Conservation (phyloP, 2,329 filamentous ascomycete species). For the Trichoderma sp. region DNA sequence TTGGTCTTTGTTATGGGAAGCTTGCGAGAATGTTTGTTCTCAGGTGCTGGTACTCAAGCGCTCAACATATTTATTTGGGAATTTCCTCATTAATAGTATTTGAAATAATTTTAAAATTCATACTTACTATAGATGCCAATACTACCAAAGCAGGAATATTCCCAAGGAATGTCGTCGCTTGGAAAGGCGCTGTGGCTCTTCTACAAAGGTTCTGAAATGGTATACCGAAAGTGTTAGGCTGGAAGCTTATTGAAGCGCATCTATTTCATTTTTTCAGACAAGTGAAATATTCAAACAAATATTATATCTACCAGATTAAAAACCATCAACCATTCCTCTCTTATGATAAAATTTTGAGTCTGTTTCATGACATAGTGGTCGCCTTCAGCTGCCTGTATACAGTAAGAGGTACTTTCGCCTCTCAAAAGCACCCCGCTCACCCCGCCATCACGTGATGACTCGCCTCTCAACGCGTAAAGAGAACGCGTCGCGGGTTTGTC, state of each 20-base stretch:
- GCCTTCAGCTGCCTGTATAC: no score
- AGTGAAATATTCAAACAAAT: neutral
- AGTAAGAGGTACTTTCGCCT: no score
- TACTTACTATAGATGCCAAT: neutral
- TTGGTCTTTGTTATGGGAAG: neutral
- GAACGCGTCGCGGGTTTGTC: conserved; percentile 20
- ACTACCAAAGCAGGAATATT: accelerated
- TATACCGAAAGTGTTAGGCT: neutral
- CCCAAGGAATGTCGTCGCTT: neutral
- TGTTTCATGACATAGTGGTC: neutral
- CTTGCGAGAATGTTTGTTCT: no score
- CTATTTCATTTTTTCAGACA: neutral
- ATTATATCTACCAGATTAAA: neutral
- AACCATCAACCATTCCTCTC: neutral
- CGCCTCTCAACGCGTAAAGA: conserved; percentile 30
- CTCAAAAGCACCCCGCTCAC: conserved; percentile 21
- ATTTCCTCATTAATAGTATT: neutral
- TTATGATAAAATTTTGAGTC: neutral
- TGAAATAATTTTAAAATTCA: accelerated
- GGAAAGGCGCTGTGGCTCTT: neutral
- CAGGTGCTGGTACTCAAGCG: neutral
- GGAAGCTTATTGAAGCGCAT: neutral
- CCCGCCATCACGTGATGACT: conserved; percentile 30
- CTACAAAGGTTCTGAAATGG: neutral
- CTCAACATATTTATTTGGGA: neutral